phyloP scores from a whole-genome alignment of 129 eudicot species.

The Apium graveolens region DNA sequence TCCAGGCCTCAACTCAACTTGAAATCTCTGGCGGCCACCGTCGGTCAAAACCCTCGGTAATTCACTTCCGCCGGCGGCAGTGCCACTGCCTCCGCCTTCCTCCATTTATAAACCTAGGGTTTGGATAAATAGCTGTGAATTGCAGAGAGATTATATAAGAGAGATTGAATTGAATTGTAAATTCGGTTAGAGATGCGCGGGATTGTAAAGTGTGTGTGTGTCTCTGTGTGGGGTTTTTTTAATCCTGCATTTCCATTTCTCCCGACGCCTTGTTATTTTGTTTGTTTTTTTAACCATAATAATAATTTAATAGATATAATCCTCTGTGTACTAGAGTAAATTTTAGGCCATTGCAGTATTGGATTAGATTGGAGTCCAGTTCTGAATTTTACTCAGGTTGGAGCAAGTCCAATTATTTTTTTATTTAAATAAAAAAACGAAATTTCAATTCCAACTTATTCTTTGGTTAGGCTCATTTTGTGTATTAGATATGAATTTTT shows the following conservation, averaged over 20 bases:
- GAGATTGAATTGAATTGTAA: not conserved
- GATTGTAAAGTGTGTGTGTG: not conserved
- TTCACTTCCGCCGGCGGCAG: constrained; percentile 28
- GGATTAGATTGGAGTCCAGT: too few species aligned
- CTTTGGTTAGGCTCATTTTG: too few species aligned
- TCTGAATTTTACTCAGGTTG: too few species aligned
- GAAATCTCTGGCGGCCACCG: constrained; percentile 73
- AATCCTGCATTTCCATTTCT: not conserved
- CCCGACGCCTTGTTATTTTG: not conserved
- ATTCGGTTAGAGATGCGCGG: not conserved
- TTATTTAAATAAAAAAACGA: too few species aligned
- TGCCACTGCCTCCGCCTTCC: constrained; percentile 35
- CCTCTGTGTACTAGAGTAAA: too few species aligned
- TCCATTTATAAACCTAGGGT: constrained; percentile 29
- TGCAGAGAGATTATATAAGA: not conserved
- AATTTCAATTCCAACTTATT: too few species aligned
- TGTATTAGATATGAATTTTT: too few species aligned
- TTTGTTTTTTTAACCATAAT: too few species aligned
- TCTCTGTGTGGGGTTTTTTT: not conserved
- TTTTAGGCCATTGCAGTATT: too few species aligned
- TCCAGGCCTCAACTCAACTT: constrained; percentile 71
- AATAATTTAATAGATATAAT: too few species aligned
- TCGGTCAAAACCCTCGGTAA: constrained; percentile 35
- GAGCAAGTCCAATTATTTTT: too few species aligned
- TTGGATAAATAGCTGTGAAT: not conserved